phyloP scores from a whole-genome alignment of 805 yeast genomes.

The Debaryomyces tyrocola region DNA sequence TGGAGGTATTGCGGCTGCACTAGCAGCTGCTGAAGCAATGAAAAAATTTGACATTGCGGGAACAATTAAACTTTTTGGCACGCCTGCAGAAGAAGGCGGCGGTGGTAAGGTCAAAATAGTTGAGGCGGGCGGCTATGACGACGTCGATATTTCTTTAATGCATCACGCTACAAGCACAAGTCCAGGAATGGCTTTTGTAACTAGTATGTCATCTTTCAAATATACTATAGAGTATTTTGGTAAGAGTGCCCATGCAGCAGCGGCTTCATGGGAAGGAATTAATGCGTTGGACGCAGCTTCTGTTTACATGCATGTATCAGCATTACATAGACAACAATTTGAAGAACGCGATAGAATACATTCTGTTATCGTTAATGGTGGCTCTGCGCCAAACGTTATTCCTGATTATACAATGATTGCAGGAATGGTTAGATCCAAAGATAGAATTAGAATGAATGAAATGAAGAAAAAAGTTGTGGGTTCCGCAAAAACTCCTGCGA shows the following conservation, averaged over 20 bases:
- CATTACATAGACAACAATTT: no score
- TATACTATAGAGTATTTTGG: conserved; percentile 25
- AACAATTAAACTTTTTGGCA: conserved; percentile 22
- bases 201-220: conserved; percentile 8
- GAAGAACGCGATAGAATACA: no score
- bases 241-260: conserved; percentile 26
- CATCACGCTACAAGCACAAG: conserved; percentile 22
- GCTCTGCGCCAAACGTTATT: no score
- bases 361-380: no score
- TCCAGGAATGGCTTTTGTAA: no score
- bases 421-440: no score
- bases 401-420: no score
- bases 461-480: no score
- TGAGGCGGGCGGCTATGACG: conserved; percentile 23
- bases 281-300: conserved; percentile 30
- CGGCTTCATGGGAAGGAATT: conserved; percentile 25
- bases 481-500: no score
- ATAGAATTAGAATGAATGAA: no score
- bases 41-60: conserved; percentile 19
- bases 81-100: conserved; percentile 28
- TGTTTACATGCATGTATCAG: no score
- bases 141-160: conserved; percentile 21
- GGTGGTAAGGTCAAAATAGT: conserved; percentile 23
- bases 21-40: conserved; percentile 17
- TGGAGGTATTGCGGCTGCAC: conserved; percentile 16